Evolutionary conservation across 768 basidiomycete genomes (phyloP).

Genomic region (Gyrodon lividus): DNA sequence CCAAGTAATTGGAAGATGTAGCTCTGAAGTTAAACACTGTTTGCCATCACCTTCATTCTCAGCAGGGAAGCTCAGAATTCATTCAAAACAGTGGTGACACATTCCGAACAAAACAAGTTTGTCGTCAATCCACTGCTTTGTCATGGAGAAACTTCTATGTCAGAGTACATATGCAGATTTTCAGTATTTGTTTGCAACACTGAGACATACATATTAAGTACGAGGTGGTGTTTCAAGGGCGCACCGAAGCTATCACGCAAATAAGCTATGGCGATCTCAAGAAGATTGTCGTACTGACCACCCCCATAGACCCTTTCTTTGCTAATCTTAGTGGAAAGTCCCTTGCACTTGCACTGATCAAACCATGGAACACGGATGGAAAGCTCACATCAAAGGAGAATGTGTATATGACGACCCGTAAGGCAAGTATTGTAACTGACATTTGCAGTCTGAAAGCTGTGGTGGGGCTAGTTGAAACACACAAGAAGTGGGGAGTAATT

Average conservation of each 20-base stretch:
- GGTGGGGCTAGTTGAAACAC: constrained; percentile 14
- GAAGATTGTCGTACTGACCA: not conserved
- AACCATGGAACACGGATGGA: not conserved
- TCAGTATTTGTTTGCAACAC: too few species aligned
- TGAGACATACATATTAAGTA: not conserved
- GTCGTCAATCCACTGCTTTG: not conserved
- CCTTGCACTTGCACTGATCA: not conserved
- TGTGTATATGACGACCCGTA: not conserved
- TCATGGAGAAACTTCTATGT: too few species aligned
- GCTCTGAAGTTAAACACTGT: not conserved
- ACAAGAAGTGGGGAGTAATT: constrained; percentile 17
- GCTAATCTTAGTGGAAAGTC: not conserved
- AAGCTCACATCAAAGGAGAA: not conserved
- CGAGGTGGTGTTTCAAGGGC: not conserved
- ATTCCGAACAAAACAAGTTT: not conserved
- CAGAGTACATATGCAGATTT: too few species aligned
- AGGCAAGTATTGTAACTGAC: constrained; percentile 11
- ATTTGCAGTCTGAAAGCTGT: constrained; percentile 9
- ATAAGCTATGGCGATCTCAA: not conserved
- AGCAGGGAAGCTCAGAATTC: not conserved
- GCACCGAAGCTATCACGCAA: not conserved
- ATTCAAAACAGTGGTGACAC: not conserved
- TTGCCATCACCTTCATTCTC: not conserved
- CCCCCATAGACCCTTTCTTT: not conserved
- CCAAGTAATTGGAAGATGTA: not conserved